A percentile compares a stretch with the other conserved stretches of the same genome.
Evolutionary conservation across 2,329 filamentous ascomycete genomes (phyloP).

Genomic region (Neofusicoccum parvum): DNA sequence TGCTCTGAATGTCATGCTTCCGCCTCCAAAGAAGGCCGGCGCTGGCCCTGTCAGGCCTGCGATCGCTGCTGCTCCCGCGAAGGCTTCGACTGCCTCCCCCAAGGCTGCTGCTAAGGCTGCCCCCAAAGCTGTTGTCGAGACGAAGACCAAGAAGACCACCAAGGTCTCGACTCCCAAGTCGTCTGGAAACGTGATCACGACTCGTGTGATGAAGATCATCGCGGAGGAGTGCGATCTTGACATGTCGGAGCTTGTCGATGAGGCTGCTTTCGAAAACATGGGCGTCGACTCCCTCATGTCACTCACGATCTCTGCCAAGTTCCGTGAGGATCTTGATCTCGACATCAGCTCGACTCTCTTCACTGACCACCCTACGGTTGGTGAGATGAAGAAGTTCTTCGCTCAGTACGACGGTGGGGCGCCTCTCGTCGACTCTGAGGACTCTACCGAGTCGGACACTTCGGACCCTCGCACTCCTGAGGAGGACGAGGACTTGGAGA

Average conservation of each 20-base stretch:
- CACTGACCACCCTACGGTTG: constrained; percentile 62
- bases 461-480: constrained; percentile 48
- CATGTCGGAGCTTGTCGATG: constrained; percentile 60
- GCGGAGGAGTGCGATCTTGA: constrained; percentile 66
- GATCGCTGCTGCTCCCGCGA: constrained; percentile 38
- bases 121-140: not conserved
- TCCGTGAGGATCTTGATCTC: constrained; percentile 62
- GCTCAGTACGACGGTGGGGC: constrained; percentile 48
- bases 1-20: constrained; percentile 67
- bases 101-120: constrained; percentile 40
- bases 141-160: constrained; percentile 44
- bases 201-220: constrained; percentile 64
- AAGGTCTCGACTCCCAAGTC: constrained; percentile 50
- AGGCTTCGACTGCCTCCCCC: constrained; percentile 38
- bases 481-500: constrained; percentile 45
- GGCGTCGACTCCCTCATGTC: constrained; percentile 65
- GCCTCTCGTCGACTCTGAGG: constrained; percentile 39
- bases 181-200: constrained; percentile 51
- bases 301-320: constrained; percentile 62
- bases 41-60: constrained; percentile 39
- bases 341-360: constrained; percentile 62
- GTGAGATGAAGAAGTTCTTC: constrained; percentile 62
- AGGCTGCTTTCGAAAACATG: constrained; percentile 63
- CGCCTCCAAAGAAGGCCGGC: constrained; percentile 55
- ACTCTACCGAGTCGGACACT: constrained; percentile 45